Base-by-base conservation (phyloP, 2,329 filamentous ascomycete species). In the Trichoderma sp. region DNA sequence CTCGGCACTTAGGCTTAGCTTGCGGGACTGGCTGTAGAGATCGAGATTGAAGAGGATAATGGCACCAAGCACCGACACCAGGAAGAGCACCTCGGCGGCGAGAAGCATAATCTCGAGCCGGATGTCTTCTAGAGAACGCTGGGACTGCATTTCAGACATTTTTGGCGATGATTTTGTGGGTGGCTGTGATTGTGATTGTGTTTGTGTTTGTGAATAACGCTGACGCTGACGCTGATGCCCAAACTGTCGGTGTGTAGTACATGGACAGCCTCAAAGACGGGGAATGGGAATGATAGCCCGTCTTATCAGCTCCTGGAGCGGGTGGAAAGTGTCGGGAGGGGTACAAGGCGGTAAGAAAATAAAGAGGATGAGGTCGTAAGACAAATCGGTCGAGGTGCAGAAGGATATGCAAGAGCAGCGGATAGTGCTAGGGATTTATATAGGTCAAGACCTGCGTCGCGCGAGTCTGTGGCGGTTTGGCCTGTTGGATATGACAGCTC, bases 71-170 rank as follows among this genome's bases (percentile, higher is more conserved):
- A 77, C 69, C 17, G 70, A 71, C 17, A 79, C 77, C 29, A 80
- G 73, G 17, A 77, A 50, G 39, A 80, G 70, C 53, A 78, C 74
- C 13, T 73, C 74, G 15, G 73, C 67, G 13, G 78, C 77, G 29
- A 81, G 70, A 29, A 79, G 70, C 42, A 76, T 60, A 53, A 80
- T 78, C 70, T 80, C 78, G 39, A 78, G 67, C 52, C 73, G 73
- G 64, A 70, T 74, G 37, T 74, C 70, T n/a, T 78, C 74, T 50
- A 75, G 48, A 37, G 73, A 71, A 34, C 68, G 72, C 27, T 69
- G 67, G 52, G 61, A 71, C n/a, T 69, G 67, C 35, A 60, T 35
- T 57, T 75, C 64, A 56, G 73, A 37, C 76, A 77, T 77, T 50
- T 56, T 42, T 22, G 45, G 27, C 42, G 19, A 17, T 39, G 37